Conservation (phyloP, 768 basidiomycete species). For the Nidularia pulvinata region DNA sequence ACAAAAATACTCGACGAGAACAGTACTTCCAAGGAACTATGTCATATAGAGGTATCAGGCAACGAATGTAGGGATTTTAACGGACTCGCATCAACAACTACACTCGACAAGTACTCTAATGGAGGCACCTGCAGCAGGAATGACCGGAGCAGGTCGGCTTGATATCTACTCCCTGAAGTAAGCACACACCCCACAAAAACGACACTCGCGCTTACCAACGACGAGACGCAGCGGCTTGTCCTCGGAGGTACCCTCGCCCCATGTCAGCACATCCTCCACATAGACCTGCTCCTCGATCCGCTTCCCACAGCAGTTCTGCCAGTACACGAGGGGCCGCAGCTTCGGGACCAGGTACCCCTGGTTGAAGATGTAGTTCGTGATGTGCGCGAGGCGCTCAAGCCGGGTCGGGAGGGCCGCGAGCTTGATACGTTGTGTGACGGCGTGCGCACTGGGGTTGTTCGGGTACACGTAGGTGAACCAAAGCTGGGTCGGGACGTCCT, state of each 20-base stretch:
- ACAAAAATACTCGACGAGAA: no score
- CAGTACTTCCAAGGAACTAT: no score
- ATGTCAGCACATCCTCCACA: conserved; percentile 20
- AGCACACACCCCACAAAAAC: not conserved
- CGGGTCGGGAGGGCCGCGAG: conserved; percentile 23
- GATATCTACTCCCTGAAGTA: not conserved
- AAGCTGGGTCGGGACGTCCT: conserved; percentile 33
- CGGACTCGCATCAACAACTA: no score
- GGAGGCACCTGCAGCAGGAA: not conserved
- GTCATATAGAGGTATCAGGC: no score
- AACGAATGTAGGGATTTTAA: no score
- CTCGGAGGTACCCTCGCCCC: conserved; percentile 29
- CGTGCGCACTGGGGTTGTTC: conserved; percentile 22
- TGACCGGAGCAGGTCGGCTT: not conserved
- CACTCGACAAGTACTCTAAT: not conserved
- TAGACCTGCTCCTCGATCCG: conserved; percentile 19
- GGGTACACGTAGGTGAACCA: conserved; percentile 46
- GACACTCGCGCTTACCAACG: conserved; percentile 22
- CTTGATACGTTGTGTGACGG: conserved; percentile 42
- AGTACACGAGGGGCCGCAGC: conserved; percentile 34
- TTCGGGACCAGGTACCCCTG: conserved; percentile 33
- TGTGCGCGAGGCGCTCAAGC: conserved; percentile 38
- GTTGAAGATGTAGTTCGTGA: conserved; percentile 46
- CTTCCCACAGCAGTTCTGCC: conserved; percentile 35
- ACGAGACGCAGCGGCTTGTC: conserved; percentile 31